These are phyloP conservation scores for Beauveria pseudobassiana DNA, from an alignment of 2,329 filamentous ascomycete species.

Conservation along the genomic window DNA sequence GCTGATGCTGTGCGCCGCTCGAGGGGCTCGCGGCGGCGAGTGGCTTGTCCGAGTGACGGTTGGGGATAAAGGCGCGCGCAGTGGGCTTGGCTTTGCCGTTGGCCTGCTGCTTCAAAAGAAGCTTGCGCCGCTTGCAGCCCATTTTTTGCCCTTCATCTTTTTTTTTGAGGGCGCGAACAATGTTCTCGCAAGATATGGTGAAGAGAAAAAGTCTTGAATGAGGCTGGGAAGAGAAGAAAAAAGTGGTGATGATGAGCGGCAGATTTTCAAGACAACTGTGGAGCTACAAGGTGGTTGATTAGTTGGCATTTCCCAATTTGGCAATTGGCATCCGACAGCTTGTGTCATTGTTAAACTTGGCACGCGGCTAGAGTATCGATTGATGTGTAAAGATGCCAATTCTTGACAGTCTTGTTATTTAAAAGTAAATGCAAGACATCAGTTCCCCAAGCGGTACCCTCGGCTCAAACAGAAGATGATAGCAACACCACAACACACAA, in stretches of 20 bases:
- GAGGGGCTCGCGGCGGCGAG: background rate
- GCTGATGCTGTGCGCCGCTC: background rate
- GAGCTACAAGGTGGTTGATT: background rate
- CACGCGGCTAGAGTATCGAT: too few relatives aligned
- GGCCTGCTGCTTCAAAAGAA: background rate
- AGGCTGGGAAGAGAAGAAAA: background rate
- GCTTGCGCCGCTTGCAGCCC: conserved; percentile 9
- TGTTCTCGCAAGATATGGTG: background rate
- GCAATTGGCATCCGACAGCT: background rate
- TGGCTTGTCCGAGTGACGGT: conserved; percentile 9
- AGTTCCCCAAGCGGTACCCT: too few relatives aligned
- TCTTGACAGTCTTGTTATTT: too few relatives aligned
- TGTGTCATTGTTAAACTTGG: too few relatives aligned
- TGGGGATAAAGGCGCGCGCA: conserved; percentile 1
- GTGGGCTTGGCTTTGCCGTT: background rate
- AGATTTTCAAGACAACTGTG: too few relatives aligned
- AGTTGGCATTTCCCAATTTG: background rate
- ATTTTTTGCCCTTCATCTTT: background rate
- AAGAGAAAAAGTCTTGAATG: background rate
- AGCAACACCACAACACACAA: too few relatives aligned
- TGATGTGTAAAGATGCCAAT: too few relatives aligned
- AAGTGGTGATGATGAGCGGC: background rate
- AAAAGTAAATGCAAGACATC: too few relatives aligned
- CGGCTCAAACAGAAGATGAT: too few relatives aligned
- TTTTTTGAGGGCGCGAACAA: too few relatives aligned